A percentile compares a stretch with the other conserved stretches of the same genome.
Conservation (phyloP, 257 asterid genomes). For the Cordia subcordata region DNA sequence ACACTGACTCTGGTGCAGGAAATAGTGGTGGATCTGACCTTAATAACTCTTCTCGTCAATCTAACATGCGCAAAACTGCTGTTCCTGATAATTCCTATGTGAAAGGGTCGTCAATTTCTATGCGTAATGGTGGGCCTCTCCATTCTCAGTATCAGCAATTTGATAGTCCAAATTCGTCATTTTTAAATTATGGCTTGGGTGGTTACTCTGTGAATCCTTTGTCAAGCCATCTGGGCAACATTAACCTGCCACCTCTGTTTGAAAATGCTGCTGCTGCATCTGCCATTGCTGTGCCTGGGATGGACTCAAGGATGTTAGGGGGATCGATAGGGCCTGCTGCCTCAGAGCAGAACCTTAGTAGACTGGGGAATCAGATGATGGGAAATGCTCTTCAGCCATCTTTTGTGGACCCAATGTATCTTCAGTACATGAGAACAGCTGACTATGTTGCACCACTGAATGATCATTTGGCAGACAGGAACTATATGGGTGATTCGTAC, state of each 20-base stretch:
- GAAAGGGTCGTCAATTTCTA: conserved; percentile 55
- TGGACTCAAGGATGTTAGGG: conserved; percentile 70
- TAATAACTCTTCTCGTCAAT: conserved; percentile 32
- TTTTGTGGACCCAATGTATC: conserved; percentile 66
- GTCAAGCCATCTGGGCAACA: conserved; percentile 58
- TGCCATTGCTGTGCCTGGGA: conserved; percentile 70
- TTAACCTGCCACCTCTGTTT: conserved; percentile 78
- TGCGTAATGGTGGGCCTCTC: conserved; percentile 44
- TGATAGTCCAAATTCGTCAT: conserved; percentile 74
- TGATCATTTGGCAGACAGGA: conserved; percentile 65
- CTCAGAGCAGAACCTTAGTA: conserved; percentile 43
- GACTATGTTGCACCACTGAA: conserved; percentile 68
- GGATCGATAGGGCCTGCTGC: conserved; percentile 59
- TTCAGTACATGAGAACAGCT: conserved; percentile 69
- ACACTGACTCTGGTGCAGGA: conserved; percentile 34
- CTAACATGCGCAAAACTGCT: conserved; percentile 46
- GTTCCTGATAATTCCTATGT: conserved; percentile 40
- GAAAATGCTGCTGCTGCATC: conserved; percentile 95
- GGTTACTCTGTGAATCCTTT: conserved; percentile 72
- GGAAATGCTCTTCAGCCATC: conserved; percentile 51
- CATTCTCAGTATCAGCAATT: conserved; percentile 59
- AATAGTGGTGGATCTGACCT: conserved; percentile 34
- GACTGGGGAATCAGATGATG: conserved; percentile 65
- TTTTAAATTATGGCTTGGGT: conserved; percentile 47
- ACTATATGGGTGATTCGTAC: conserved; percentile 59